These are phyloP conservation scores for Gypsophila paniculata DNA, from an alignment of 179 eudicot species.

Conservation along the genomic window DNA sequence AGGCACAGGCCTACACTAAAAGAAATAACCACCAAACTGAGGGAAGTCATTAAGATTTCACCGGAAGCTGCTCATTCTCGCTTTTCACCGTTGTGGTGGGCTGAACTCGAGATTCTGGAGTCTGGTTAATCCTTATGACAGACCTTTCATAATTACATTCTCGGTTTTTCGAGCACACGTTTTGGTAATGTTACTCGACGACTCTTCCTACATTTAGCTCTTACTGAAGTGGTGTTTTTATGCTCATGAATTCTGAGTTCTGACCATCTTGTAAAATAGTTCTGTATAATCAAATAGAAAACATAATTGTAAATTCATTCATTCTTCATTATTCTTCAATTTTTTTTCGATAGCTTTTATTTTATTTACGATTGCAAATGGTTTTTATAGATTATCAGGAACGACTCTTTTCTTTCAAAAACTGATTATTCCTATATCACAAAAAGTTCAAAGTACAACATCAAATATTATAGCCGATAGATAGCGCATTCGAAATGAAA, in stretches of 20 bases:
- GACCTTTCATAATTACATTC: not conserved
- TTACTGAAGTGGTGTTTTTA: not conserved
- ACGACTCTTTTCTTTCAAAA: too few relatives aligned
- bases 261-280: not conserved
- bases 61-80: constrained; percentile 43
- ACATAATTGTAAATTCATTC: not conserved
- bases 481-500: too few relatives aligned
- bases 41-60: constrained; percentile 32
- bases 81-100: constrained; percentile 53
- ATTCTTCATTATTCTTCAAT: too few relatives aligned
- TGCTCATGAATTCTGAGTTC: not conserved
- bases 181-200: not conserved
- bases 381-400: too few relatives aligned
- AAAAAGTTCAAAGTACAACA: too few relatives aligned
- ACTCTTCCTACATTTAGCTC: not conserved
- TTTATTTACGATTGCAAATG: too few relatives aligned
- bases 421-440: too few relatives aligned
- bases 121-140: constrained; percentile 16
- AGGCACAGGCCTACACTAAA: constrained; percentile 33
- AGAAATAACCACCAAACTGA: constrained; percentile 31
- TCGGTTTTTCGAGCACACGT: not conserved
- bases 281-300: not conserved
- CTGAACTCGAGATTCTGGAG: constrained; percentile 50
- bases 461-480: too few relatives aligned
- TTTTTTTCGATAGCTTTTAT: too few relatives aligned